Evolutionary conservation across 2,329 filamentous ascomycete species (phyloP), one percentile per base, ranked within the genome.

Genomic region (Xylariaceae sp.): DNA sequence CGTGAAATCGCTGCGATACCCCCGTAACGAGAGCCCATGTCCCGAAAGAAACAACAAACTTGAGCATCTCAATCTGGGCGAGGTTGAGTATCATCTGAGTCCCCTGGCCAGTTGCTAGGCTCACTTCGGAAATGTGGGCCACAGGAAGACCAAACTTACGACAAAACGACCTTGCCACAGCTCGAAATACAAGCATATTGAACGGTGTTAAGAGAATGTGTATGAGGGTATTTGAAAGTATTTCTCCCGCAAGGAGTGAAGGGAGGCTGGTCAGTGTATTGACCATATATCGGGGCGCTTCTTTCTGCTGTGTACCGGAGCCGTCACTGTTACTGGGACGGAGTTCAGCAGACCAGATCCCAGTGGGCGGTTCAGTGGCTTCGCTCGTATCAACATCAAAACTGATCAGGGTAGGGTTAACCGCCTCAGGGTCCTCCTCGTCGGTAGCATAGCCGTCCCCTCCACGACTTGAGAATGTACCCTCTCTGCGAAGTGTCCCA

Each of bases 311-410:
- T 63, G 66, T 62, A 61, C 70, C 43, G 58, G 53, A 32, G 56
- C 70, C 61, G 37, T 63, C 56, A 46, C 67, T 67, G 22, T 69
- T 67, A 55, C 76, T 83, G 2, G 80, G 79, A 0, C 80, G 75
- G 16, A 84, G 66, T 62, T 84, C 81, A 12, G 81, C 80, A 3
- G 78, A 80, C 81, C 81, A 84, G 1, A 80, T 65, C 13, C 78
- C 80, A 1, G 76, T 70, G 1, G 76, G 76, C 2, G 74, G 72
- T 45, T 80, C 77, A 2, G 72, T 74, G 0, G 78, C 71, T 44
- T 83, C 80, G 3, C 75, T 77, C 0, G 80, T 77, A 57, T 84
- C 81, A 26, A 84, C 80, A 52, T 84, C 81, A 52, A 84, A 83
- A 58, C 79, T 83, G 48, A 84, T 83, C 5, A 84, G 68, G 0